Evolutionary conservation across 768 basidiomycete species (phyloP).

Genomic region (Serendipita sp.): DNA sequence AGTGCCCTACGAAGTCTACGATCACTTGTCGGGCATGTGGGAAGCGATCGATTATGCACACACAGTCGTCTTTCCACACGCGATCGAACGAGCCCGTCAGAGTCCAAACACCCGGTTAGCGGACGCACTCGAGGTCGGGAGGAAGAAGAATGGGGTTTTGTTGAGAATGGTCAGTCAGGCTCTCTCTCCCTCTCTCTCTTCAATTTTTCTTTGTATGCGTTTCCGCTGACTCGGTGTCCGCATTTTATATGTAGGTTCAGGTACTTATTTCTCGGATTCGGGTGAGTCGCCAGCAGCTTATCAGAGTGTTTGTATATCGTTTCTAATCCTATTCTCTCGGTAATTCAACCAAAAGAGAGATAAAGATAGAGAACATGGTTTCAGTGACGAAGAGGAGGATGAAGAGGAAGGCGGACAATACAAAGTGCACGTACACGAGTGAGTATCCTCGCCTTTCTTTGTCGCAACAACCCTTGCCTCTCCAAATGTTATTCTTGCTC

Average conservation of each 20-base stretch:
- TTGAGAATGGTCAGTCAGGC: not conserved
- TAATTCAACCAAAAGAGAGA: no score
- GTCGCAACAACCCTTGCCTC: no score
- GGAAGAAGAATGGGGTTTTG: not conserved
- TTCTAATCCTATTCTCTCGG: no score
- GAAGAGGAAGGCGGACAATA: no score
- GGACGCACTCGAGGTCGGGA: not conserved
- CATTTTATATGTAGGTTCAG: not conserved
- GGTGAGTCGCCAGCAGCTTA: not conserved
- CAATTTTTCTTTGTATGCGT: not conserved
- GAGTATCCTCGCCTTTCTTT: no score
- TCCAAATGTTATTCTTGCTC: not conserved
- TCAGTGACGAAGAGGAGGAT: no score
- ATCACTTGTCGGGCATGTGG: not conserved
- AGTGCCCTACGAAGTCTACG: not conserved
- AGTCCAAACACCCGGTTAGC: not conserved
- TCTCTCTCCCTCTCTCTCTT: not conserved
- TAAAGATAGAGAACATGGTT: no score
- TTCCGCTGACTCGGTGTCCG: not conserved
- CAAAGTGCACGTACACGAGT: no score
- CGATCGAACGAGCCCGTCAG: not conserved
- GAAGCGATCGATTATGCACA: constrained; percentile 2
- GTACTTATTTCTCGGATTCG: not conserved
- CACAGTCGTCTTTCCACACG: not conserved
- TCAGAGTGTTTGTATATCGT: not conserved